Evolutionary conservation across 106 monocot species (phyloP).

Genomic region (Vanilla planifolia): DNA sequence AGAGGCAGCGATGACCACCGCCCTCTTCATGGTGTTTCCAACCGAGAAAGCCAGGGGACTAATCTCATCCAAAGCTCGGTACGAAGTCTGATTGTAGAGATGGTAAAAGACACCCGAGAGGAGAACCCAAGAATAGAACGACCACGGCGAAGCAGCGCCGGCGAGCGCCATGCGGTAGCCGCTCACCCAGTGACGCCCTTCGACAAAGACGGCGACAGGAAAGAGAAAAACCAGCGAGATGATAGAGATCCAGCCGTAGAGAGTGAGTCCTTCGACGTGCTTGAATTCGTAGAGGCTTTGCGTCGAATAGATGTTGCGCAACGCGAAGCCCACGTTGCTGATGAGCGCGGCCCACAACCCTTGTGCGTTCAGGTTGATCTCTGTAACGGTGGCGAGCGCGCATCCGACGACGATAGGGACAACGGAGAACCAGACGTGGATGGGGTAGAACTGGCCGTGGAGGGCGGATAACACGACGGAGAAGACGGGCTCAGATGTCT

Average conservation of each 20-base stretch:
- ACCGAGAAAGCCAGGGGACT: slow-evolving; percentile 50
- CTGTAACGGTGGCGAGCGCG: slow-evolving; percentile 34
- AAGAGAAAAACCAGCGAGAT: slow-evolving; percentile 36
- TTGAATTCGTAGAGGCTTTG: slow-evolving; percentile 35
- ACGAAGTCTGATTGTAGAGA: slow-evolving; percentile 63
- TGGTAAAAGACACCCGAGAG: slow-evolving; percentile 59
- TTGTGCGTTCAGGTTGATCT: slow-evolving; percentile 29
- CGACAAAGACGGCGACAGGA: slow-evolving; percentile 48
- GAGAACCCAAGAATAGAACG: slow-evolving; percentile 39
- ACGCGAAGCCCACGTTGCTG: slow-evolving; percentile 55
- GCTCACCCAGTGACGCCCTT: slow-evolving; percentile 38
- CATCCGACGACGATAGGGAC: slow-evolving; percentile 37
- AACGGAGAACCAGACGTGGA: slow-evolving; percentile 30
- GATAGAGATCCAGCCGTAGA: slow-evolving; percentile 57
- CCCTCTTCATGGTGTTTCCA: slow-evolving; percentile 62
- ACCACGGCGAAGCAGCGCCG: slow-evolving; percentile 10
- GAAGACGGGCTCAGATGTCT: slow-evolving; percentile 56
- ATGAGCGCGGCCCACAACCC: slow-evolving; percentile 53
- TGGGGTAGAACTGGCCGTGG: slow-evolving; percentile 35
- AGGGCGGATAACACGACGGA: slow-evolving; percentile 47
- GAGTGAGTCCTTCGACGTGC: slow-evolving; percentile 45
- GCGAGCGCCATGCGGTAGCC: slow-evolving; percentile 25
- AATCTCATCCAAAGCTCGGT: slow-evolving; percentile 47
- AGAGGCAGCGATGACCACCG: slow-evolving; percentile 49
- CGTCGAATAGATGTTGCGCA: slow-evolving; percentile 63